Evolutionary conservation across 345 rosid genomes (phyloP).

Genomic region (Eucalyptus regnans): DNA sequence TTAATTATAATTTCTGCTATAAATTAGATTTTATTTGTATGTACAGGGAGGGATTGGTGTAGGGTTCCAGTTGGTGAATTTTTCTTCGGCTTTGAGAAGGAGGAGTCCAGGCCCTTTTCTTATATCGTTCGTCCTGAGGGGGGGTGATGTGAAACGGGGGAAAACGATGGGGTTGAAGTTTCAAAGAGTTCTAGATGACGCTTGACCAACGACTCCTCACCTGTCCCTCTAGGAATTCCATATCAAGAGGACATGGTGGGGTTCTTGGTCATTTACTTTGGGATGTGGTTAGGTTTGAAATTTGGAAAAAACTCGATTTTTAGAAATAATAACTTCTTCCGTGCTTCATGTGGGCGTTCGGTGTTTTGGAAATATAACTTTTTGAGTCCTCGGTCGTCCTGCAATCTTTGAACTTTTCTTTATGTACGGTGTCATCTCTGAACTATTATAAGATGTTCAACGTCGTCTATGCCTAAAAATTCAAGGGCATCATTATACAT

Average conservation of each 20-base stretch:
- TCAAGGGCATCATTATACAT: background rate
- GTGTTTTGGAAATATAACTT: background rate
- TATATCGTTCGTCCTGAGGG: background rate
- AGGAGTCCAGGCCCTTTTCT: background rate
- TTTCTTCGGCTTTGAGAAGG: background rate
- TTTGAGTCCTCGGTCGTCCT: background rate
- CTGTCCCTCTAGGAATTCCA: background rate
- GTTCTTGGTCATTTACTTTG: background rate
- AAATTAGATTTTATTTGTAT: background rate
- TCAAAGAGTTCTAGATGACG: background rate
- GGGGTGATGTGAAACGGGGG: background rate
- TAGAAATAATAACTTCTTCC: accelerated
- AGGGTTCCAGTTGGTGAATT: background rate
- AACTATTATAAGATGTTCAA: background rate
- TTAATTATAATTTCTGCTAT: no score
- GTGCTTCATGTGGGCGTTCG: background rate
- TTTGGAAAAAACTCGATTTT: background rate
- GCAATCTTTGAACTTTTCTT: background rate
- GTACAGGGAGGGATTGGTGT: background rate
- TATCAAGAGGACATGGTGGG: background rate
- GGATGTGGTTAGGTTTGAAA: background rate
- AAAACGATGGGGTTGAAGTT: background rate
- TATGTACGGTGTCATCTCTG: accelerated
- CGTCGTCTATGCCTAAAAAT: background rate
- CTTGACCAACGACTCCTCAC: background rate